A percentile compares a stretch with the other conserved stretches of the same genome.
Evolutionary conservation across 169 alveolate genomes (phyloP).

Genomic region (Eimeria tenella): DNA sequence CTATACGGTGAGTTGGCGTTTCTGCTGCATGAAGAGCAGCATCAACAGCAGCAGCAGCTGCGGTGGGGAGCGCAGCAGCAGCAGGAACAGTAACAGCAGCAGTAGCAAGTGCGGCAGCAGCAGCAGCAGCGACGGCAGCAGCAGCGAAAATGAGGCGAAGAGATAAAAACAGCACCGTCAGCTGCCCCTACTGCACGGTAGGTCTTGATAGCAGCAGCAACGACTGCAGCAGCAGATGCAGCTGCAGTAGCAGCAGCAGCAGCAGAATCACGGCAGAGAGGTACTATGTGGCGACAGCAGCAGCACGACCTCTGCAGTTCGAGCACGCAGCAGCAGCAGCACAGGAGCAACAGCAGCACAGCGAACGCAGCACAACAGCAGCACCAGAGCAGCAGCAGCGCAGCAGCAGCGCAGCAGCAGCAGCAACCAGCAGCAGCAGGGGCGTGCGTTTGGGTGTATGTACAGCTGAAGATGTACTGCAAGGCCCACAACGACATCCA

Average conservation of each 20-base stretch:
- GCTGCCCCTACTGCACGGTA: conserved; percentile 59
- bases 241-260: conserved; percentile 2
- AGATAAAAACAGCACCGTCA: conserved; percentile 19
- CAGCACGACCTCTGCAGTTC: not conserved
- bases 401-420: conserved; percentile 41
- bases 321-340: conserved; percentile 1
- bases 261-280: not conserved
- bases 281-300: not conserved
- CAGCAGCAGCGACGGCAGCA: not conserved
- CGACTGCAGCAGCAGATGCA: not conserved
- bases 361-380: not conserved
- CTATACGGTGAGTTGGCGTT: not conserved
- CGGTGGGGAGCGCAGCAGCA: not conserved
- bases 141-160: conserved; percentile 57
- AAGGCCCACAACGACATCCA: conserved; percentile 36
- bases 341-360: not conserved
- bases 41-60: conserved; percentile 40
- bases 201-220: conserved; percentile 26
- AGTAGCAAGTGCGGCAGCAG: conserved; percentile 10
- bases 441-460: not conserved
- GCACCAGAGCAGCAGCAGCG: conserved; percentile 1
- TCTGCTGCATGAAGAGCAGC: conserved; percentile 4
- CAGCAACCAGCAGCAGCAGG: not conserved
- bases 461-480: conserved; percentile 59
- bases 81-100: not conserved